Evolutionary conservation across 2,329 filamentous ascomycete genomes (phyloP), one percentile per base, ranked within the genome.

Genomic region (Nectriaceae sp.): DNA sequence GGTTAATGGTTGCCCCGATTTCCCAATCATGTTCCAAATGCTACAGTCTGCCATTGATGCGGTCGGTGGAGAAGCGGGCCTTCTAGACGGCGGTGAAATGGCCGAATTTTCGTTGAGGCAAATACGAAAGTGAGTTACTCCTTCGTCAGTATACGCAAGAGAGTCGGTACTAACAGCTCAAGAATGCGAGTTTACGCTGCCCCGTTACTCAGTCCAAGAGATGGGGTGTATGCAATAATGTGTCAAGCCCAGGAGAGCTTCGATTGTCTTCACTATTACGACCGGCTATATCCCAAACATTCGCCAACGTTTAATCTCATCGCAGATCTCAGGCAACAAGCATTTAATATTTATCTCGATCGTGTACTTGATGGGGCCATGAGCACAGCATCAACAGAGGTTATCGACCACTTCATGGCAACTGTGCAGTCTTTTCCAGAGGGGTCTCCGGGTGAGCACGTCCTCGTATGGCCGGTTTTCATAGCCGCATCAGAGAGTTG

Each of bases 211-310:
- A 58, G 56, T 18, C 50, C 55, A 36, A 40, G 58, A 19, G 54
- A 50, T 11, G 57, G 54, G 3, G 33, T 60, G 2, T 46, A 53
- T 13, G 52, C 52, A 8, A 51, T 60, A 11, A 42, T 51, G 18
- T 49, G 53, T 3, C 50, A 54, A 11, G 46, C 39, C 4, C 42
- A 44, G 11, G 42, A 52, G 21, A 47, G 46, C 37, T 53, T 54
- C 44, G 46, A 52, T 3, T 56, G 53, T 4, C 90, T 96, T 66
- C 79, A 89, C 4, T 76, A 82, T 11, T 80, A 56, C 36, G 21
- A 43, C 19, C 42, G 44, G 10, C 36, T 49, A 5, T 51, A 56
- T 21, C 50, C 55, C 16, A 21, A 41, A 1, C 49, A 54, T 21
- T 56, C 53, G 0, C 21, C 16, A 4, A 46, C 47, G 1, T 33